phyloP scores from a whole-genome alignment of 2,329 filamentous ascomycete genomes.

The Exophiala mesophila region DNA sequence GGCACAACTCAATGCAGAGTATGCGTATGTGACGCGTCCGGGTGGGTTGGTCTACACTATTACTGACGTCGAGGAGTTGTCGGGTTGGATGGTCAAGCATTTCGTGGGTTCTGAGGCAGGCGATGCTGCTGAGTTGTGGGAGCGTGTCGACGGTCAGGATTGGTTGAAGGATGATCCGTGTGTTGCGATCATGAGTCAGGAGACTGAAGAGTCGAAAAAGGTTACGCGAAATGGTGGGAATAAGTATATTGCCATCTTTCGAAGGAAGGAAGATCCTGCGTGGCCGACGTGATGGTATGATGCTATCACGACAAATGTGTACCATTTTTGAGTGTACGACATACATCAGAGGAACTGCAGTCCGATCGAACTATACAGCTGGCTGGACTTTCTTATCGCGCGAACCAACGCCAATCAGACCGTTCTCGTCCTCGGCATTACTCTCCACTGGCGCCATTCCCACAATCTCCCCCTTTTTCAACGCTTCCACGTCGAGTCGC shows the following conservation, averaged over 20 bases:
- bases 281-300: constrained; percentile 52
- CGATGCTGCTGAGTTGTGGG: constrained; percentile 78
- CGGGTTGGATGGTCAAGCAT: constrained; percentile 51
- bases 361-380: background rate
- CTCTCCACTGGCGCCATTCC: constrained; percentile 17
- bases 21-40: constrained; percentile 77
- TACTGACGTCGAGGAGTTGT: constrained; percentile 91
- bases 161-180: constrained; percentile 54
- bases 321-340: no score
- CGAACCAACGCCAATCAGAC: background rate
- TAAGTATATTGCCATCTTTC: constrained; percentile 88
- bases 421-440: background rate
- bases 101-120: constrained; percentile 51
- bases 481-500: constrained; percentile 38
- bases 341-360: no score
- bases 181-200: constrained; percentile 60
- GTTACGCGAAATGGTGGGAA: constrained; percentile 82
- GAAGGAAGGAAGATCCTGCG: constrained; percentile 70
- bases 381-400: constrained; percentile 1
- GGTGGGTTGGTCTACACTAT: constrained; percentile 93
- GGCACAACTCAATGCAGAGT: constrained; percentile 81
- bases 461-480: constrained; percentile 28
- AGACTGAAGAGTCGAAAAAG: constrained; percentile 98
- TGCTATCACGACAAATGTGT: no score
- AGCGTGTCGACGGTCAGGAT: constrained; percentile 56